A percentile compares a stretch with the other conserved stretches of the same genome.
phyloP scores from a whole-genome alignment of 2,329 filamentous ascomycete species.

The Colletotrichum incanum region DNA sequence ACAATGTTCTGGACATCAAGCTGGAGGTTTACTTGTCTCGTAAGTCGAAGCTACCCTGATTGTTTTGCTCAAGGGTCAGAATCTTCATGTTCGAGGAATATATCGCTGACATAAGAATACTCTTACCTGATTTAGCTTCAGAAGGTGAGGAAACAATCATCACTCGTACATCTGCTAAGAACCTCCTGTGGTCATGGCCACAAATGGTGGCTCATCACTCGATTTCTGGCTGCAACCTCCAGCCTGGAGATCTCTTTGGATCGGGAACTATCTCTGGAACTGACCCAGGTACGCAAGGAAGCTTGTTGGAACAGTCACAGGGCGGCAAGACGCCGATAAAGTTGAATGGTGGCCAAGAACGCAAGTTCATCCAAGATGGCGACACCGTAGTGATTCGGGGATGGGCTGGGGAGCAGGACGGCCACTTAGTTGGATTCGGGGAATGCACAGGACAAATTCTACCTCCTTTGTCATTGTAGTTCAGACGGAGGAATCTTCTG shows the following conservation, averaged over 20 bases:
- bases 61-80: no score
- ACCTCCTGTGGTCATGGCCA: conserved; percentile 83
- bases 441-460: conserved; percentile 77
- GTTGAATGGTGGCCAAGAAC: conserved; percentile 75
- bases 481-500: background rate
- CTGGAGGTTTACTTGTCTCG: conserved; percentile 58
- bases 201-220: conserved; percentile 90
- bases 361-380: conserved; percentile 81
- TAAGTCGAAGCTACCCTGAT: conserved; percentile 47
- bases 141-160: conserved; percentile 54
- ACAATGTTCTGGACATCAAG: conserved; percentile 56
- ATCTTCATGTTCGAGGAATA: background rate
- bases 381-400: conserved; percentile 79
- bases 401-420: conserved; percentile 75
- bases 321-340: conserved; percentile 77
- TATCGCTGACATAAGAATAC: background rate
- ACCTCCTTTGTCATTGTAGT: conserved; percentile 4
- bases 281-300: conserved; percentile 75
- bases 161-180: conserved; percentile 53
- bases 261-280: conserved; percentile 82
- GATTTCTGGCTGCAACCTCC: conserved; percentile 82
- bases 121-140: conserved; percentile 17
- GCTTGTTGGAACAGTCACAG: conserved; percentile 80
- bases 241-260: conserved; percentile 81
- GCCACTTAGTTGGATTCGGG: conserved; percentile 81